Conservation (phyloP, 805 yeast genomes). For the Yarrowia divulgata region DNA sequence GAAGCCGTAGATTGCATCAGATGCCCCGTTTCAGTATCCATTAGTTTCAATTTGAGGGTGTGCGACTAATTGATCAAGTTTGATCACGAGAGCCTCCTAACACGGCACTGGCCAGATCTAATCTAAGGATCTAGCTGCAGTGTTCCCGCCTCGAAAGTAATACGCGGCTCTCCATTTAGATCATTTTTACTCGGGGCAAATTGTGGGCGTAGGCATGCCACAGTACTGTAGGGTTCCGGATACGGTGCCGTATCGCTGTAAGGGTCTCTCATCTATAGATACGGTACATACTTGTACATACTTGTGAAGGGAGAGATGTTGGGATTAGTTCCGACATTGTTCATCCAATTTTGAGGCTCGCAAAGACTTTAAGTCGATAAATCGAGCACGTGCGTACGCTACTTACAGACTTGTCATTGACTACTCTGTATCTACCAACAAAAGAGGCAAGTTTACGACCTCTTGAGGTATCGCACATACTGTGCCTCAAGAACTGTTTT, state of each 20-base stretch:
- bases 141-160: background rate
- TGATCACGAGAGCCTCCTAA: slow-evolving; percentile 1
- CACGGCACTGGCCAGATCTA: background rate
- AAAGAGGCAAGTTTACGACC: background rate
- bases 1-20: no score
- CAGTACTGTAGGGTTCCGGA: background rate
- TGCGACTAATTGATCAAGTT: background rate
- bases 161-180: background rate
- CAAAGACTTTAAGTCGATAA: background rate
- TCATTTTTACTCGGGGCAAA: background rate
- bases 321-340: background rate
- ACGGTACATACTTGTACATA: no score
- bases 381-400: background rate
- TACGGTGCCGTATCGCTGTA: no score
- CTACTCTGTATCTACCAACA: background rate
- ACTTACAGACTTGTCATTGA: background rate
- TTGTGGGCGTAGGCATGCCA: background rate
- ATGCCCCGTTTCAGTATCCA: background rate
- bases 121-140: background rate
- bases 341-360: background rate
- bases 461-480: background rate
- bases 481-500: background rate
- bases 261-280: background rate
- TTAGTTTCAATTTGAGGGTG: background rate
- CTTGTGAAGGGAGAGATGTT: background rate